A percentile compares a stretch with the other conserved stretches of the same genome.
These are phyloP conservation scores for Bisporella sp. DNA, from an alignment of 2,329 filamentous ascomycete genomes.

Conservation along the genomic window DNA sequence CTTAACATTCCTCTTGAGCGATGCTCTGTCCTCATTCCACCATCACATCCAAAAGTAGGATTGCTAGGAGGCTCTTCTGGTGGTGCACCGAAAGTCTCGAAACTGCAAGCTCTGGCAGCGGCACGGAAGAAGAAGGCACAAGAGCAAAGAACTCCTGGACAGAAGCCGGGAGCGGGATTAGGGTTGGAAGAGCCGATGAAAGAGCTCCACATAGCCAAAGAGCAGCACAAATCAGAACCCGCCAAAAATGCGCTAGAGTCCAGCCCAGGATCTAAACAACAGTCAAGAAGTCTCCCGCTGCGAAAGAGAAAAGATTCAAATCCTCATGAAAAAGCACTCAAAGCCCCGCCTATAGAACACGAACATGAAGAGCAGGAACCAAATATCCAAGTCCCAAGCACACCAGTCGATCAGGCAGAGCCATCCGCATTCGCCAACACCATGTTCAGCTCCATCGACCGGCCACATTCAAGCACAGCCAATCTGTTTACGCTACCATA, in stretches of 20 bases:
- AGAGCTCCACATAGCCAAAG: constrained; percentile 11
- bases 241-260: not conserved
- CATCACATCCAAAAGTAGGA: constrained; percentile 51
- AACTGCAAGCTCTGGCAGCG: constrained; percentile 83
- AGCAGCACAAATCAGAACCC: not conserved
- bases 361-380: constrained; percentile 1
- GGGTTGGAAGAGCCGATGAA: constrained; percentile 23
- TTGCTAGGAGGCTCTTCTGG: constrained; percentile 71
- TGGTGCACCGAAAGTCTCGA: constrained; percentile 67
- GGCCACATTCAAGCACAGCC: constrained; percentile 9
- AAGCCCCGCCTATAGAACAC: constrained; percentile 5
- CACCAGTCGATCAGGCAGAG: constrained; percentile 20
- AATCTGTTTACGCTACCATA: constrained; percentile 34
- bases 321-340: constrained; percentile 22
- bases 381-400: constrained; percentile 10
- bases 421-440: constrained; percentile 34
- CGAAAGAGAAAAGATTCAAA: constrained; percentile 27
- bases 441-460: constrained; percentile 33
- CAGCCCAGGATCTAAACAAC: constrained; percentile 3
- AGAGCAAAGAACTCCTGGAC: constrained; percentile 38
- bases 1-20: constrained; percentile 62
- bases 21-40: constrained; percentile 57
- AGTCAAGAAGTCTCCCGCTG: constrained; percentile 20
- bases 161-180: not conserved
- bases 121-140: constrained; percentile 77